Evolutionary conservation across 1,139 yeast species (phyloP).

Genomic region (Kurtzmaniella quercitrusa): DNA sequence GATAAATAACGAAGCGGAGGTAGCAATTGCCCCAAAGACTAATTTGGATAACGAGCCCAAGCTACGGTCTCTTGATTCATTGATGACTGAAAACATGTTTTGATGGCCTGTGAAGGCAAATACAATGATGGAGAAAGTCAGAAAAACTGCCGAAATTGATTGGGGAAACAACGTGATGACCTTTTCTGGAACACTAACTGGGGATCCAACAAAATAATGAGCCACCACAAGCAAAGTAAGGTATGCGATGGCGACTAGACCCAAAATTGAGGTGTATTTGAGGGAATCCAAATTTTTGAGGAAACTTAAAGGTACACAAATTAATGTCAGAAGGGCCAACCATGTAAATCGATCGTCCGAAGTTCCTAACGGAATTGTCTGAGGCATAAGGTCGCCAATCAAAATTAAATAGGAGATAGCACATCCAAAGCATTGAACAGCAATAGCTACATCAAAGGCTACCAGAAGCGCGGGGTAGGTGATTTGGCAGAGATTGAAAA

Average conservation of each 20-base stretch:
- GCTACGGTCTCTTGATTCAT: conserved; percentile 26
- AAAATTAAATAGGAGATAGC: conserved; percentile 44
- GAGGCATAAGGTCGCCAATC: conserved; percentile 46
- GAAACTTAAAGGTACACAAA: conserved; percentile 42
- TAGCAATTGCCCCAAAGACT: conserved; percentile 48
- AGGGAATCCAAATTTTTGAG: conserved; percentile 43
- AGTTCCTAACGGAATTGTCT: conserved; percentile 20
- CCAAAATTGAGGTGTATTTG: conserved; percentile 41
- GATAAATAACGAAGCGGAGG: conserved; percentile 32
- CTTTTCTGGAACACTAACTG: conserved; percentile 30
- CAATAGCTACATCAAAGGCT: conserved; percentile 82
- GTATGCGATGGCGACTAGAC: conserved; percentile 38
- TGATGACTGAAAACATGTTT: conserved; percentile 47
- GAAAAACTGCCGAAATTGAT: conserved; percentile 56
- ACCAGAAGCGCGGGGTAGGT: conserved; percentile 84
- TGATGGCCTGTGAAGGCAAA: conserved; percentile 51
- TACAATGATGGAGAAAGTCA: conserved; percentile 50
- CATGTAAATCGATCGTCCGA: conserved; percentile 30
- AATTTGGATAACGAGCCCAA: conserved; percentile 29
- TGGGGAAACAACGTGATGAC: conserved; percentile 55
- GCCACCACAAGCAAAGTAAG: conserved; percentile 34
- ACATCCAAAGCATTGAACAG: conserved; percentile 68
- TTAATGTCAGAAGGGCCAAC: conserved; percentile 30
- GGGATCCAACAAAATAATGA: conserved; percentile 37
- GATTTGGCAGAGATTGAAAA: conserved; percentile 76